A percentile compares a stretch with the other conserved stretches of the same genome.
These are phyloP conservation scores for Manihot esculenta DNA, from an alignment of 441 rosid species.

Conservation along the genomic window DNA sequence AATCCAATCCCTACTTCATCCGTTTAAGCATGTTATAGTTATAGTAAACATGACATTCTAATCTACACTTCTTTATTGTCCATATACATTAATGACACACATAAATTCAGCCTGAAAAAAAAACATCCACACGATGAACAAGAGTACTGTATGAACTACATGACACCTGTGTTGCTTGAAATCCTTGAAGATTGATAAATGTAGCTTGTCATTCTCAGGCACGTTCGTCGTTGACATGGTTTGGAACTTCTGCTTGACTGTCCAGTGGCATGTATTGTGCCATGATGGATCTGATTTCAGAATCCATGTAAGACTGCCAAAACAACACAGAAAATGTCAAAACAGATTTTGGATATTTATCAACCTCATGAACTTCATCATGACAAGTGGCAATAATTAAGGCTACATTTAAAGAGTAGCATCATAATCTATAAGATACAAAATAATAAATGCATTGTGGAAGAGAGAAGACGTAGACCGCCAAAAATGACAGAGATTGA, in stretches of 20 bases:
- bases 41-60: slow-evolving; percentile 24
- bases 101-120: slow-evolving; percentile 25
- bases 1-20: slow-evolving; percentile 26
- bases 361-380: neutral
- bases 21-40: slow-evolving; percentile 21
- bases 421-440: neutral
- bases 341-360: too few relatives aligned
- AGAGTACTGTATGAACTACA: slow-evolving; percentile 2
- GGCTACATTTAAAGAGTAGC: neutral
- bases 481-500: neutral
- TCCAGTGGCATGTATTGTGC: slow-evolving; percentile 99
- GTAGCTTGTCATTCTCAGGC: slow-evolving; percentile 34
- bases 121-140: slow-evolving; percentile 21
- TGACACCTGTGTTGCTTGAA: slow-evolving; percentile 9
- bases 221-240: slow-evolving; percentile 58
- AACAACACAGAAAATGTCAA: neutral
- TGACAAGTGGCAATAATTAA: neutral
- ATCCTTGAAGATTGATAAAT: slow-evolving; percentile 8
- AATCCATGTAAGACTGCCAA: slow-evolving; percentile 95
- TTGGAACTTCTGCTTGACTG: slow-evolving; percentile 74
- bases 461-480: neutral
- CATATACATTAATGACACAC: slow-evolving; percentile 34
- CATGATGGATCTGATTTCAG: slow-evolving; percentile 99
- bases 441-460: neutral
- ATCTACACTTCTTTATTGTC: slow-evolving; percentile 31